Percentiles rank a stretch among this genome's conserved stretches.
Conservation (phyloP, 169 alveolate species). For the Condylostoma magnum region DNA sequence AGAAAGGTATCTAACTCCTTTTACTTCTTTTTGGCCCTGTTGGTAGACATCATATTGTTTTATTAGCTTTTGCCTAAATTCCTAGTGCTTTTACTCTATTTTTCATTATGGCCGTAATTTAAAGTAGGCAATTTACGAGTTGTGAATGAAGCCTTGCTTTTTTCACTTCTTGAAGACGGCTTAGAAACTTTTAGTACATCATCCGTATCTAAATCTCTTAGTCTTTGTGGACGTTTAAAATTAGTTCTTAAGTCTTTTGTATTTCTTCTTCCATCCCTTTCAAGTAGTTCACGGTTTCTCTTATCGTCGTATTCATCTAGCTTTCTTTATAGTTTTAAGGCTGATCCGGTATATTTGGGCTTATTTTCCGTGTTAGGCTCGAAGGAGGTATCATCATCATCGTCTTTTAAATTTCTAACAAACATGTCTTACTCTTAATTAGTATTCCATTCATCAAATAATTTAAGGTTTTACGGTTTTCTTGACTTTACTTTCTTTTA, state of each 20-base stretch:
- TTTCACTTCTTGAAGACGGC: no score
- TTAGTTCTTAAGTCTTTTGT: no score
- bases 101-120: no score
- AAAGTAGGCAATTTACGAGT: no score
- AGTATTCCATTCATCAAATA: neutral
- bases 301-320: constrained; percentile 13
- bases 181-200: no score
- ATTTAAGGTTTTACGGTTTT: neutral
- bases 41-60: neutral
- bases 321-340: neutral
- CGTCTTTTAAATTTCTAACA: neutral
- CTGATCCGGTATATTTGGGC: neutral
- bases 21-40: neutral
- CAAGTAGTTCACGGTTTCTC: no score
- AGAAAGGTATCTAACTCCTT: neutral
- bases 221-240: no score
- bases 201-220: no score
- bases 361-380: neutral
- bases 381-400: neutral
- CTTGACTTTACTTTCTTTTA: neutral
- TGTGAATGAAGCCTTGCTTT: no score
- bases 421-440: neutral
- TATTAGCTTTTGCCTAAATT: neutral
- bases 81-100: no score
- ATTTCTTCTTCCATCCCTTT: no score